Evolutionary conservation across 1,284 basidiomycete species (phyloP).

Genomic region (Cryptococcus maquisensis): DNA sequence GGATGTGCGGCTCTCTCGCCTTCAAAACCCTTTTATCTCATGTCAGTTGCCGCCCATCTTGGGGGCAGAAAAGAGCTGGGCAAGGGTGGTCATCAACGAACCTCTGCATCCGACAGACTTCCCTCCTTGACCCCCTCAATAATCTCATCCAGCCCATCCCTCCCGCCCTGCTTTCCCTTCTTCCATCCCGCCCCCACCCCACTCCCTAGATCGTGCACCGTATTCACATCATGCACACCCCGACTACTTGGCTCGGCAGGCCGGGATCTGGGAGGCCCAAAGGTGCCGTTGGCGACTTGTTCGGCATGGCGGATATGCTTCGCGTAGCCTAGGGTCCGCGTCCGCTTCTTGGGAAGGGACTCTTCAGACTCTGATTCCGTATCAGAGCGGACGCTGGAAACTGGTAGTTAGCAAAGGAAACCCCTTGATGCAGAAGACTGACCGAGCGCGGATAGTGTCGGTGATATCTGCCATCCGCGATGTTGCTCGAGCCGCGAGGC

Average conservation of each 20-base stretch:
- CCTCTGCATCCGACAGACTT: constrained; percentile 10
- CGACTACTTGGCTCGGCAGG: background rate
- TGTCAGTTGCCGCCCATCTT: background rate
- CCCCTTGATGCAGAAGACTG: too few relatives aligned
- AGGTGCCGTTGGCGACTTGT: background rate
- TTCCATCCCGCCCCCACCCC: constrained; percentile 31
- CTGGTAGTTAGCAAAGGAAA: background rate
- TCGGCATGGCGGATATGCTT: background rate
- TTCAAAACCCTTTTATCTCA: background rate
- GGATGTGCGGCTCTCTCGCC: background rate
- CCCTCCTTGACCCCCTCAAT: constrained; percentile 36
- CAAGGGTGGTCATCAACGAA: background rate
- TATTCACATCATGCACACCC: constrained; percentile 12
- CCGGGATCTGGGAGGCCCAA: constrained; percentile 1
- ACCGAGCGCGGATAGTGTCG: too few relatives aligned
- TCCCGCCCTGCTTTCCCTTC: constrained; percentile 4
- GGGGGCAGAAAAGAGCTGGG: background rate
- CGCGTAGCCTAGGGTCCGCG: constrained; percentile 3
- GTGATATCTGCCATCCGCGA: too few relatives aligned
- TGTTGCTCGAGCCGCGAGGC: too few relatives aligned
- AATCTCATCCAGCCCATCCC: constrained; percentile 38
- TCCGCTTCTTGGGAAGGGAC: constrained; percentile 18
- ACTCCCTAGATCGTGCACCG: constrained; percentile 20
- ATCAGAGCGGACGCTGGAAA: constrained; percentile 14
- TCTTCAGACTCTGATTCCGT: constrained; percentile 31